phyloP scores from a whole-genome alignment of 176 grass and related monocot genomes.

The Aegilops umbellulata region DNA sequence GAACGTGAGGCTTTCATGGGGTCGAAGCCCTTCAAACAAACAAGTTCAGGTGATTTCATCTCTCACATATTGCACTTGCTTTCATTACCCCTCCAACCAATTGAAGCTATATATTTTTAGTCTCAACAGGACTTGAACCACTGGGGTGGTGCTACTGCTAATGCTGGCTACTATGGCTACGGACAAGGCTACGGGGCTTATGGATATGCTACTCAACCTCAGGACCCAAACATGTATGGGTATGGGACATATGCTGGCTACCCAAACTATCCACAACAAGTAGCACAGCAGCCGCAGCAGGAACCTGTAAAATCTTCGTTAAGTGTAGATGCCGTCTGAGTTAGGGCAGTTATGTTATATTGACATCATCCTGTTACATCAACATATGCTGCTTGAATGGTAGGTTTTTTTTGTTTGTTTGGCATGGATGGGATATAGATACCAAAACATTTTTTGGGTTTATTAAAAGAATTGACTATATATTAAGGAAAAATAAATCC shows the following conservation, averaged over 20 bases:
- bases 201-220: constrained; percentile 58
- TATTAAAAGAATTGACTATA: too few relatives aligned
- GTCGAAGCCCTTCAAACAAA: constrained; percentile 82
- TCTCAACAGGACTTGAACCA: constrained; percentile 62
- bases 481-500: too few relatives aligned
- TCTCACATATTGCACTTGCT: too few relatives aligned
- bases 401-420: too few relatives aligned
- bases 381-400: too few relatives aligned
- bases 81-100: too few relatives aligned
- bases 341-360: too few relatives aligned
- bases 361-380: too few relatives aligned
- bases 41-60: constrained; percentile 37
- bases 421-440: too few relatives aligned
- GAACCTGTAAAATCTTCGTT: constrained; percentile 23
- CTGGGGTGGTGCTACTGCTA: constrained; percentile 49
- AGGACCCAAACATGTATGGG: constrained; percentile 92
- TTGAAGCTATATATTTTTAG: not conserved
- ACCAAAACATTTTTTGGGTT: too few relatives aligned
- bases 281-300: constrained; percentile 50
- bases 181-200: constrained; percentile 64
- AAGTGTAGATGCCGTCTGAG: too few relatives aligned
- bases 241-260: constrained; percentile 77
- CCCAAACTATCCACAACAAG: constrained; percentile 70
- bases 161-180: constrained; percentile 62
- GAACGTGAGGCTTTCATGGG: constrained; percentile 95